Evolutionary conservation across 2,329 filamentous ascomycete species (phyloP), one percentile per base, ranked within the genome.

Genomic region (Cladosporium colombiae): DNA sequence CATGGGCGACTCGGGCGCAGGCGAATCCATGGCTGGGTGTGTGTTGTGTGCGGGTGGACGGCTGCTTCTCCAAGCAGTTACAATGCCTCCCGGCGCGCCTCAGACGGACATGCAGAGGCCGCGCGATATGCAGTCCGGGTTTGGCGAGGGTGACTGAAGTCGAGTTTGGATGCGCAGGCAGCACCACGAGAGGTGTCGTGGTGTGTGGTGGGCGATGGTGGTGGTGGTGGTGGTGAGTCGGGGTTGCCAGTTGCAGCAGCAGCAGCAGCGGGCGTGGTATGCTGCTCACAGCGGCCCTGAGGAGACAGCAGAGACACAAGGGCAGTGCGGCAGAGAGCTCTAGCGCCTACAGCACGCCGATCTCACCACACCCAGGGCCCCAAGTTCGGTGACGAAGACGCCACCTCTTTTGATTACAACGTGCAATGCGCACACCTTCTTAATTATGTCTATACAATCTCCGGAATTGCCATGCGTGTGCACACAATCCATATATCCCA

Each of bases 1-100:
- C 83, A 91, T 84, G 62, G 87, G 85, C 73, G 80, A 84, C 68
- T 90, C 88, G 70, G 87, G 78, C 70, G 87, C 86, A 75, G 88
- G 84, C 70, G 80, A 80, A 65, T 84, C 77, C 81, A 84, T 82
- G 62, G 55, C 40, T 16, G 55, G 62, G n/a, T 44, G 60, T 29
- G 57, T 60, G 29, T 33, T 31, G n/a, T 25, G 58, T 46, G 61
- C 16, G 21, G 33, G 29, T 62, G 60, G 46, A 37, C 23, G 49
- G 25, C 18, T 53, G 60, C 55, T 46, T 55, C 29, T 16, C 44
- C 27, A 35, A 46, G 61, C 61, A 63, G 61, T 37, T 33, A 53
- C 31, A 53, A 29, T 23, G 61, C 61, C 61, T 63, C 61, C 35
- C 61, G 61, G 50, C 61, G 50, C 61, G 50, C 61, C 61, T 63